phyloP scores from a whole-genome alignment of 148 eudicot species.

The Oxyria digyna region DNA sequence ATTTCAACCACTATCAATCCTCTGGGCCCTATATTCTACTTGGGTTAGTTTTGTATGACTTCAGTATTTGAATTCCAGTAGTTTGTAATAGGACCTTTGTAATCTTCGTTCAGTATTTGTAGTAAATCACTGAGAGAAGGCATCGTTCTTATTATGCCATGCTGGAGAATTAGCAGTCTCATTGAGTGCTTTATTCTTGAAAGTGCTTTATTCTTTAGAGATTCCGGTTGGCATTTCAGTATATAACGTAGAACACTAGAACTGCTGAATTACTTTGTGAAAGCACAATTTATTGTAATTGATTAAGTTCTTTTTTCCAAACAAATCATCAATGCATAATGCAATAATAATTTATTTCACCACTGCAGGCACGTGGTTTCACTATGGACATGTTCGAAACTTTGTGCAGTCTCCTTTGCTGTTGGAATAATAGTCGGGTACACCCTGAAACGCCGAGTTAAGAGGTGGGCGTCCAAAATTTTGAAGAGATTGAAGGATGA shows the following conservation, averaged over 20 bases:
- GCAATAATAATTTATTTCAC: not conserved
- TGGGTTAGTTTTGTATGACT: not conserved
- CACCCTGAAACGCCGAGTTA: constrained; percentile 65
- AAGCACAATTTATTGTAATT: not conserved
- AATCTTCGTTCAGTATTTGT: not conserved
- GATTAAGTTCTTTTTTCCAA: not conserved
- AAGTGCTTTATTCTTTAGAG: not conserved
- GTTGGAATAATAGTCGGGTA: constrained; percentile 76
- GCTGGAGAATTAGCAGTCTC: not conserved
- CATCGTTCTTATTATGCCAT: not conserved
- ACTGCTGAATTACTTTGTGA: not conserved
- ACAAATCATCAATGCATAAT: not conserved
- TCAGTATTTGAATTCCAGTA: not conserved
- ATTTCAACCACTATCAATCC: not conserved
- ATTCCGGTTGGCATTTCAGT: not conserved
- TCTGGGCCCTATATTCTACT: no score
- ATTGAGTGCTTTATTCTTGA: not conserved
- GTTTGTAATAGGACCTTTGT: not conserved
- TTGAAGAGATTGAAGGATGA: constrained; percentile 53
- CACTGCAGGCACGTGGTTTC: constrained; percentile 52
- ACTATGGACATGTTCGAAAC: constrained; percentile 72
- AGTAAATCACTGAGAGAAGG: not conserved
- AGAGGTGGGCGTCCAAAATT: constrained; percentile 58
- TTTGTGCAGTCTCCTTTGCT: constrained; percentile 60
- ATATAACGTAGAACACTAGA: not conserved